Evolutionary conservation across 2,329 filamentous ascomycete species (phyloP).

Genomic region (Aspergillus fischeri): DNA sequence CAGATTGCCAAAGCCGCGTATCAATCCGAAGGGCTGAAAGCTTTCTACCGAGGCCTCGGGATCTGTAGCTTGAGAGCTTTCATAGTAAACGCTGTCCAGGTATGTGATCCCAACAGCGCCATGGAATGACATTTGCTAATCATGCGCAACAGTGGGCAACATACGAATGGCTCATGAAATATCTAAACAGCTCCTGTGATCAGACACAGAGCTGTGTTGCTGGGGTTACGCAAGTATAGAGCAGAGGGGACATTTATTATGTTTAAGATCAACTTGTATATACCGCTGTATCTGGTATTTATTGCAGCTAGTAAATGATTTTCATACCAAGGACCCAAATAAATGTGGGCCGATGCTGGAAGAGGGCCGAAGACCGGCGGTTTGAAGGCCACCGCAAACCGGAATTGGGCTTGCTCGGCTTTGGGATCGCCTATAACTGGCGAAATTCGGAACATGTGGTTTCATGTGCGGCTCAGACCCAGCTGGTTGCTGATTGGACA

Average conservation of each 20-base stretch:
- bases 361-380: conserved; percentile 27
- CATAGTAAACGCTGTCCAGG: conserved; percentile 82
- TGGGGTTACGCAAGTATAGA: background rate
- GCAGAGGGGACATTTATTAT: background rate
- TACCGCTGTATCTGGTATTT: conserved; percentile 10
- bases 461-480: conserved; percentile 16
- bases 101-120: conserved; percentile 23
- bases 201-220: conserved; percentile 1
- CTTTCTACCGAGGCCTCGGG: conserved; percentile 70
- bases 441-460: conserved; percentile 28
- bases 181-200: conserved; percentile 23
- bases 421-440: conserved; percentile 10
- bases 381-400: conserved; percentile 25
- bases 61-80: conserved; percentile 85
- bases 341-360: conserved; percentile 14
- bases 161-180: conserved; percentile 80
- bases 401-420: conserved; percentile 19
- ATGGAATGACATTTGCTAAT: conserved; percentile 5
- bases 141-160: conserved; percentile 66
- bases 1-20: conserved; percentile 66
- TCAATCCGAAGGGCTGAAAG: conserved; percentile 53
- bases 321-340: conserved; percentile 20
- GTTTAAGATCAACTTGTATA: conserved; percentile 13
- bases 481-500: conserved; percentile 15
- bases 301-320: conserved; percentile 28